Evolutionary conservation across 2,329 filamentous ascomycete species (phyloP), one percentile per base, ranked within the genome.

Genomic region (Diaporthe amygdali): DNA sequence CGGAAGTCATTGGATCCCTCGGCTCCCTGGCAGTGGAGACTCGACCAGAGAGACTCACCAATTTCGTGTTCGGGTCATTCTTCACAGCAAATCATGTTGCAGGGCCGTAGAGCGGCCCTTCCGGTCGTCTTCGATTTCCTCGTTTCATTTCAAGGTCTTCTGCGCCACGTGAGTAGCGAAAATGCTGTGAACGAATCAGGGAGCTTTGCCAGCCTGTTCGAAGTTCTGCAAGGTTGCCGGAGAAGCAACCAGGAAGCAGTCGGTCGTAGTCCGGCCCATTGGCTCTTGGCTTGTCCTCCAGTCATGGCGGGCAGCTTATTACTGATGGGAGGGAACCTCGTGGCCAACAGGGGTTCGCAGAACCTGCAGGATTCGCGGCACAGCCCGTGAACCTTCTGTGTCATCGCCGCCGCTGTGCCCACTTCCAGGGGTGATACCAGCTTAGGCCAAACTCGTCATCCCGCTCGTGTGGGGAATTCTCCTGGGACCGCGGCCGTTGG

Each of bases 311-410:
- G 46, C 52, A 47, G 47, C 39, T 55, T 8, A 14, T 39, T 17
- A 37, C 14, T 49, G 59, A 64, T 49, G 59, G 59, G 41, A 59
- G 39, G 59, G 63, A 56, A 52, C 69, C 69, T 68, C 69, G 68
- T 68, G 69, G 69, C 51, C 56, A 63, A 47, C 71, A 72, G 71
- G 68, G 71, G 63, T 71, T 61, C 61, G 69, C 68, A 59, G 49
- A 66, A 68, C 67, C 68, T 72, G 71, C 71, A 72, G 52, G 54
- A 66, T 68, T 63, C 37, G 68, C 71, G 71, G 71, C 71, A 66
- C 55, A 68, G 69, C 71, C 66, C 71, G 71, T 49, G 71, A 71
- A 71, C 63, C 64, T 56, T 66, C 22, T 72, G 71, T 68, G 55
- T 64, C 55, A 72, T 72, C 54, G 67, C 55, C 69, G 68, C 55